Percentiles rank a stretch among this genome's conserved stretches.
phyloP scores from a whole-genome alignment of 441 rosid species.

The Biscutella laevigata region DNA sequence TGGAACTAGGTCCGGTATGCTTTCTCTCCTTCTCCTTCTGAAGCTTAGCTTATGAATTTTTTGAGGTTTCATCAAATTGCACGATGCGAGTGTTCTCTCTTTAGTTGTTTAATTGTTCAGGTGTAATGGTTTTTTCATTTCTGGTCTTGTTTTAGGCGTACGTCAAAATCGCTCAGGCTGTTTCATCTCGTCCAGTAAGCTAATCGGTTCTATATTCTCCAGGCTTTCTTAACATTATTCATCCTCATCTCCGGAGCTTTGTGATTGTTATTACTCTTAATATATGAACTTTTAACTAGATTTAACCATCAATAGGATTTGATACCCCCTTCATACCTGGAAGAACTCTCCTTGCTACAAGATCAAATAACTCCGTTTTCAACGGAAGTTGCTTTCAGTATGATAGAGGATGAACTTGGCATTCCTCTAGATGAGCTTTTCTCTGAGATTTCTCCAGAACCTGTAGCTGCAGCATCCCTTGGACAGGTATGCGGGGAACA shows the following conservation, averaged over 20 bases:
- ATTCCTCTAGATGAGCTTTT: slow-evolving; percentile 56
- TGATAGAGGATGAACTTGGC: slow-evolving; percentile 72
- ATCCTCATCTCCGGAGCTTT: neutral
- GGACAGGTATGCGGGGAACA: slow-evolving; percentile 53
- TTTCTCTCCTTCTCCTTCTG: neutral
- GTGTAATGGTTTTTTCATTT: neutral
- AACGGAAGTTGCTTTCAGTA: slow-evolving; percentile 60
- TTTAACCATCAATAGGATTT: slow-evolving; percentile 45
- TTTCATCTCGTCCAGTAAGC: slow-evolving; percentile 89
- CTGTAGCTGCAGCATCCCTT: slow-evolving; percentile 86
- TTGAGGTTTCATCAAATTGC: neutral
- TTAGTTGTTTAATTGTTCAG: neutral
- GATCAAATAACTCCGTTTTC: slow-evolving; percentile 88
- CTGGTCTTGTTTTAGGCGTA: slow-evolving; percentile 52
- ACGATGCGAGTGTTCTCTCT: slow-evolving; percentile 1
- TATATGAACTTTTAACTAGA: neutral
- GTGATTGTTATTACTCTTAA: neutral
- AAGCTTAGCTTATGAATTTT: neutral
- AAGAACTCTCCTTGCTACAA: slow-evolving; percentile 79
- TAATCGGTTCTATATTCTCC: neutral
- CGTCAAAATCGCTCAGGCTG: slow-evolving; percentile 82
- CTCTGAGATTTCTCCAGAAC: slow-evolving; percentile 88
- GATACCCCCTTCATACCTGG: slow-evolving; percentile 76
- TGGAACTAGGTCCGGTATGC: slow-evolving; percentile 88
- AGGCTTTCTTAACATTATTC: neutral